Conservation (phyloP, 495 filamentous ascomycete species). For the Penicillium canescens region DNA sequence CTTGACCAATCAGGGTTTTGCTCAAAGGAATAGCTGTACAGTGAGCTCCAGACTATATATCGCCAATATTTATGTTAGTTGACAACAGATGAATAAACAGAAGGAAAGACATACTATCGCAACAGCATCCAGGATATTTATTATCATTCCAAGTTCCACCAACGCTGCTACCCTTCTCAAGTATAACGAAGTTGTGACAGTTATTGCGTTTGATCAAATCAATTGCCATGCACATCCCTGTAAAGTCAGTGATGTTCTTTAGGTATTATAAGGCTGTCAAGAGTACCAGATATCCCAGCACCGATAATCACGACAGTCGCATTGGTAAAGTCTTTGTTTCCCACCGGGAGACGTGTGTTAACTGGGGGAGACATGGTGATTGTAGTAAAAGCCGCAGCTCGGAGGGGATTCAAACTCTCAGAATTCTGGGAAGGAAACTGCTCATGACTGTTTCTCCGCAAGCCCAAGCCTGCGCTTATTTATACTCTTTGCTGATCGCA, state of each 20-base stretch:
- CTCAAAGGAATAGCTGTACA: slow-evolving; percentile 69
- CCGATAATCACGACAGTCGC: slow-evolving; percentile 57
- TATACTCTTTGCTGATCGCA: neutral
- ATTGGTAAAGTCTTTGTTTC: slow-evolving; percentile 36
- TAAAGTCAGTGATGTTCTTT: neutral
- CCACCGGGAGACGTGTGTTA: slow-evolving; percentile 22
- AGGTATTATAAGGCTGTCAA: neutral
- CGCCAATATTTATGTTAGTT: slow-evolving; percentile 3
- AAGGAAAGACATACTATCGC: slow-evolving; percentile 38
- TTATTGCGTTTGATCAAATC: slow-evolving; percentile 54
- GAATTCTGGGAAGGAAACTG: neutral
- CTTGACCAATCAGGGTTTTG: slow-evolving; percentile 64
- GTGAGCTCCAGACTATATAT: slow-evolving; percentile 39
- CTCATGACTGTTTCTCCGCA: neutral
- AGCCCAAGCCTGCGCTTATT: neutral
- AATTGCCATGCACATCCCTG: slow-evolving; percentile 58
- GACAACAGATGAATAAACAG: neutral
- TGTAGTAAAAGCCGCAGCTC: neutral
- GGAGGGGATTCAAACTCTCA: neutral
- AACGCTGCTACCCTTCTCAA: slow-evolving; percentile 53
- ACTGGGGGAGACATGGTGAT: slow-evolving; percentile 8
- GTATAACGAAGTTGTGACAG: slow-evolving; percentile 55
- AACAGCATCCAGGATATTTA: slow-evolving; percentile 55
- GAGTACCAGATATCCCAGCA: slow-evolving; percentile 46
- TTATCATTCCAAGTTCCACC: slow-evolving; percentile 60